Base-by-base conservation (phyloP, 441 rosid genomes). In the Erodium trifolium region DNA sequence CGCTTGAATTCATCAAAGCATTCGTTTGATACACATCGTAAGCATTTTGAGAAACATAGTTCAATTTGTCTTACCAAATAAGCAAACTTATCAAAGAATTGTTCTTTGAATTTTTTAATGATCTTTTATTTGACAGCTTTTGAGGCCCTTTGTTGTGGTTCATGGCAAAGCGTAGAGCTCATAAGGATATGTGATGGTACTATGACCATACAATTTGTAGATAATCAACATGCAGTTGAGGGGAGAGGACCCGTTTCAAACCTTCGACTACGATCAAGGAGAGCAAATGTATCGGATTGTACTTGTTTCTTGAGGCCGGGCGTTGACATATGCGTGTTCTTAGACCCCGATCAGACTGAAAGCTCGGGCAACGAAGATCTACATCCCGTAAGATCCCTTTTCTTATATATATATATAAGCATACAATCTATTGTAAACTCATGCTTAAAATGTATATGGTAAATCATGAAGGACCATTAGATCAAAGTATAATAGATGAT, bases 241-340 rank as follows among this genome's bases (percentile, higher is more conserved):
- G 83, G 73, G 51, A 83, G 76, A 10, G 84, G 88, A 29, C 87
- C 88, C 0, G 76, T 72, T 76, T 63, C 93, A 29, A 82, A 85
- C 71, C 76, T 91, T 63, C 93, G 97, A 41, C 49, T 91, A 23
- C 87, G 81, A 82, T 87, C 99, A 27, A 88, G 96, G 81, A 80
- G 60, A 71, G 91, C 99, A 16, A 82, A 78, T 27, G 63, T 75
- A 70, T 73, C 71, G 14, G 96, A 93, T 69, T 93, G 97, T 76
- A 86, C 82, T 41, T 88, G 95, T 76, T 83, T 86, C 74, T 74
- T 93, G 72, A 83, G 99, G 75, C 89, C 92, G 41, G 85, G 86
- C 12, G 45, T 91, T 74, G 99, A 93, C 75, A 76, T 93, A 73
- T 89, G 96, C 23, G 82, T 90, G 64, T 85, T 87, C 67, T 72